phyloP scores from a whole-genome alignment of 2,329 filamentous ascomycete species.

The Tolypocladium capitatum region DNA sequence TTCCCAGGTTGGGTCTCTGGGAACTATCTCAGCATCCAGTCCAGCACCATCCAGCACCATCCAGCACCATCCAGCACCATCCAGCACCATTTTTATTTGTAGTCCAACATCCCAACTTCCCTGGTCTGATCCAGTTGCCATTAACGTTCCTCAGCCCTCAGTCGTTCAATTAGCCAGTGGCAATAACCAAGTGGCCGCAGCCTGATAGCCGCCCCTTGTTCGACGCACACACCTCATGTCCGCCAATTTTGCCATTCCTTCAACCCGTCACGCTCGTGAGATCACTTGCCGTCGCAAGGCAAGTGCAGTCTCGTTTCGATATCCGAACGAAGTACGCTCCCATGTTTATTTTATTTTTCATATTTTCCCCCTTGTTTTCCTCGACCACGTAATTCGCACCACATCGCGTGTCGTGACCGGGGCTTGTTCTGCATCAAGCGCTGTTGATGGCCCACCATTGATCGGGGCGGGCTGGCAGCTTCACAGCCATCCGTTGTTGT shows the following conservation, averaged over 20 bases:
- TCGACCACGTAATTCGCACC: neutral
- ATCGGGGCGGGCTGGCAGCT: neutral
- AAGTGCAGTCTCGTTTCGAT: neutral
- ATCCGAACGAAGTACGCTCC: neutral
- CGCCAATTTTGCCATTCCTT: neutral
- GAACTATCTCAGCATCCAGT: neutral
- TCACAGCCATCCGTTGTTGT: conserved; percentile 1
- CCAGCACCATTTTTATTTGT: neutral
- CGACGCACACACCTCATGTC: neutral
- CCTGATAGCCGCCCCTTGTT: neutral
- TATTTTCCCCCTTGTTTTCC: neutral
- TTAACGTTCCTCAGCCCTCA: neutral
- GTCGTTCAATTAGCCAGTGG: neutral
- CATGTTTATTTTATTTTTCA: neutral
- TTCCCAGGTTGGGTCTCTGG: neutral
- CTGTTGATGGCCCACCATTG: neutral
- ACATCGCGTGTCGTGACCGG: neutral
- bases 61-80: too few relatives aligned
- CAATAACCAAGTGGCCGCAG: neutral
- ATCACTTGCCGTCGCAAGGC: neutral
- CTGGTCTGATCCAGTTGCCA: neutral
- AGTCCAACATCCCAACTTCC: neutral
- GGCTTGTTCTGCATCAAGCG: neutral
- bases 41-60: too few relatives aligned
- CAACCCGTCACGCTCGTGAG: neutral